phyloP scores from a whole-genome alignment of 768 basidiomycete species.

The Cystoderma amianthinum region DNA sequence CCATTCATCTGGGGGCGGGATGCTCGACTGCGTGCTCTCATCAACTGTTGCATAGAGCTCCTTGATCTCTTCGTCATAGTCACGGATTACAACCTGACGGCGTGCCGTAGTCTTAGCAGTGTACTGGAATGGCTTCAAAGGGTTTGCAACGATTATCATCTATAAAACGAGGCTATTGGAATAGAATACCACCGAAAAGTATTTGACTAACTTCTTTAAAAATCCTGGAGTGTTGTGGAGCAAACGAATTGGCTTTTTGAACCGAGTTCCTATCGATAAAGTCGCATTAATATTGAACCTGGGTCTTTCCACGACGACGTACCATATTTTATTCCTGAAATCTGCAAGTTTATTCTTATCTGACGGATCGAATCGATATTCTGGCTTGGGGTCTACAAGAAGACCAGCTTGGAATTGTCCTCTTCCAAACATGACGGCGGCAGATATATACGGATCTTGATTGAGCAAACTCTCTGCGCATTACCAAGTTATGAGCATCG shows the following conservation, averaged over 20 bases:
- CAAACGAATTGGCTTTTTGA: slow-evolving; percentile 29
- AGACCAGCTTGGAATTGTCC: slow-evolving; percentile 27
- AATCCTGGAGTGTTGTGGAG: slow-evolving; percentile 36
- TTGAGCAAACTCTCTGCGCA: slow-evolving; percentile 29
- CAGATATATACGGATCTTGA: slow-evolving; percentile 17
- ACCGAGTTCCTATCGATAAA: slow-evolving; percentile 34
- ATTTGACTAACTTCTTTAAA: slow-evolving; percentile 33
- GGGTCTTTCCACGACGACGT: too few species aligned
- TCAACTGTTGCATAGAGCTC: slow-evolving; percentile 21
- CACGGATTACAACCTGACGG: slow-evolving; percentile 24
- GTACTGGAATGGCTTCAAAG: slow-evolving; percentile 32
- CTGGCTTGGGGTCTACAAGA: slow-evolving; percentile 18
- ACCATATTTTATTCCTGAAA: slow-evolving; percentile 19
- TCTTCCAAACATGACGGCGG: slow-evolving; percentile 31
- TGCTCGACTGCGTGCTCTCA: slow-evolving; percentile 11
- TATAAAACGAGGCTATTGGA: slow-evolving; percentile 6
- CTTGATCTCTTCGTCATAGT: slow-evolving; percentile 34
- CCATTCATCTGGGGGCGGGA: slow-evolving; percentile 10
- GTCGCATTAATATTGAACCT: too few species aligned
- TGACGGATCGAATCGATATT: slow-evolving; percentile 14
- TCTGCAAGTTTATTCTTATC: slow-evolving; percentile 11
- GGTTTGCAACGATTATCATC: slow-evolving; percentile 35
- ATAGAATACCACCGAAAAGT: not conserved
- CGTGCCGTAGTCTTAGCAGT: slow-evolving; percentile 33
- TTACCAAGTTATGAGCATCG: too few species aligned